Conservation (phyloP, 345 rosid genomes). For the Salix purpurea region DNA sequence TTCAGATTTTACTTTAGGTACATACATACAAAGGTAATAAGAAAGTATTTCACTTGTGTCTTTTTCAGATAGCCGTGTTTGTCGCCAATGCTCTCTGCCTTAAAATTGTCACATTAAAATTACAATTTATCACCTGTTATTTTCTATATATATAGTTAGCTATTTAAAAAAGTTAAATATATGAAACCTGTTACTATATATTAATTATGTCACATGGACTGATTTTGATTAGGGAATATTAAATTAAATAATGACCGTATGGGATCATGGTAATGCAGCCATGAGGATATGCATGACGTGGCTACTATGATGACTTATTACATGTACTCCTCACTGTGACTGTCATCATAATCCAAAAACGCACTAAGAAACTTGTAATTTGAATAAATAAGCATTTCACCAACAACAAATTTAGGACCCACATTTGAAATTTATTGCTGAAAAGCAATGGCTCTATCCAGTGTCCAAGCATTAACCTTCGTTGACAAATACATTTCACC, state of each 20-base stretch:
- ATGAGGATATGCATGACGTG: not conserved
- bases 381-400: not conserved
- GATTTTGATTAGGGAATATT: not conserved
- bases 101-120: too few species aligned
- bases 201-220: not conserved
- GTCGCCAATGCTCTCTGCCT: too few species aligned
- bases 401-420: not conserved
- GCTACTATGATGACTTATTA: not conserved
- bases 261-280: not conserved
- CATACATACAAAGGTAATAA: not conserved
- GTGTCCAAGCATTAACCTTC: not conserved
- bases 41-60: not conserved
- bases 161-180: too few species aligned
- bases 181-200: not conserved
- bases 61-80: not conserved
- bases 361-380: not conserved
- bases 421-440: not conserved
- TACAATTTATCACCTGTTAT: too few species aligned
- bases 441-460: not conserved
- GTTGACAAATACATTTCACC: not conserved
- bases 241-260: not conserved
- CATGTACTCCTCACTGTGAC: not conserved
- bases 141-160: too few species aligned
- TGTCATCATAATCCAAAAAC: conserved; percentile 8
- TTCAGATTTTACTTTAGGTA: not conserved